A percentile compares a stretch with the other conserved stretches of the same genome.
These are phyloP conservation scores for Saururus chinensis DNA, from an alignment of 164 flowering plant species.

Conservation along the genomic window DNA sequence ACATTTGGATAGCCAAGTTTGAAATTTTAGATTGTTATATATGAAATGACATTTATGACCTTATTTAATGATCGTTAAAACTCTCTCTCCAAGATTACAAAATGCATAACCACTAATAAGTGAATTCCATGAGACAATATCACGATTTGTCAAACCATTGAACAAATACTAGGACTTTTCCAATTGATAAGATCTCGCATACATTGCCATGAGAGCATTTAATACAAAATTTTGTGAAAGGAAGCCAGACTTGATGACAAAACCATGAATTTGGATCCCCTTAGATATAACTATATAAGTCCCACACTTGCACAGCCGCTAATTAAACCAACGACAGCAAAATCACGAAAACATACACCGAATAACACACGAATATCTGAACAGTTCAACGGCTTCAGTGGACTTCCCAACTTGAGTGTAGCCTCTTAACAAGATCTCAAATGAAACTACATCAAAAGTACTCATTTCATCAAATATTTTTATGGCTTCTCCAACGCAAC, in stretches of 20 bases:
- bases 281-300: conserved; percentile 3
- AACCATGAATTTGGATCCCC: conserved; percentile 18
- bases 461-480: conserved; percentile 9
- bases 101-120: too few species aligned
- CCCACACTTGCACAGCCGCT: conserved; percentile 9
- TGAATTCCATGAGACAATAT: conserved; percentile 24
- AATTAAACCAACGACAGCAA: conserved; percentile 15
- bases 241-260: conserved; percentile 14
- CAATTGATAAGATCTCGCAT: conserved; percentile 13
- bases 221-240: conserved; percentile 10
- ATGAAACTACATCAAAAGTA: conserved; percentile 14
- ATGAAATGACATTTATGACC: too few species aligned
- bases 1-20: too few species aligned
- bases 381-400: conserved; percentile 12
- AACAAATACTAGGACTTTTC: conserved; percentile 12
- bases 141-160: conserved; percentile 3
- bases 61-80: too few species aligned
- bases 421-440: conserved; percentile 16
- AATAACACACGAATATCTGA: conserved; percentile 5
- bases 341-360: conserved; percentile 6
- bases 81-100: not conserved
- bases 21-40: too few species aligned
- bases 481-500: conserved; percentile 7
- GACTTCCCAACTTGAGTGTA: conserved; percentile 7
- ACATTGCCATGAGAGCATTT: conserved; percentile 21